Evolutionary conservation across 2,329 filamentous ascomycete species (phyloP).

Genomic region (Stagonosporopsis tanaceti): DNA sequence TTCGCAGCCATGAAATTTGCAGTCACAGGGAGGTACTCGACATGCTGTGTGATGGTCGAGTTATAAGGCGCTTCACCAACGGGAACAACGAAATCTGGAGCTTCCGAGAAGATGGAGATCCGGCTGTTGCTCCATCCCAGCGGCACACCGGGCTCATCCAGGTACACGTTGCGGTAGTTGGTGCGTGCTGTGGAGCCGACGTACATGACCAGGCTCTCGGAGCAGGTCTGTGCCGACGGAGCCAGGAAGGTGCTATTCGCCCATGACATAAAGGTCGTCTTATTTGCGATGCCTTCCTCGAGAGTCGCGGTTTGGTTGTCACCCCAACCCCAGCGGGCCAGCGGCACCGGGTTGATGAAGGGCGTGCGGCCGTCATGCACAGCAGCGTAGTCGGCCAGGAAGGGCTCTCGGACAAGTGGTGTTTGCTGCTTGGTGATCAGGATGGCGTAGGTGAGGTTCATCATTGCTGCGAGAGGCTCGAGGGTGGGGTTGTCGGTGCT

Average conservation of each 20-base stretch:
- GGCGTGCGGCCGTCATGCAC: slow-evolving; percentile 56
- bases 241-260: slow-evolving; percentile 58
- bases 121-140: slow-evolving; percentile 59
- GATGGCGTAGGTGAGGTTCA: slow-evolving; percentile 57
- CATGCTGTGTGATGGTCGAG: slow-evolving; percentile 58
- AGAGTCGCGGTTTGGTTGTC: slow-evolving; percentile 50
- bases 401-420: slow-evolving; percentile 56
- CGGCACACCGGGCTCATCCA: slow-evolving; percentile 54
- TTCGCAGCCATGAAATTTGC: slow-evolving; percentile 65
- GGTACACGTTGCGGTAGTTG: slow-evolving; percentile 58
- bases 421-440: slow-evolving; percentile 59
- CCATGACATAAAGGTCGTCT: slow-evolving; percentile 59
- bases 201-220: slow-evolving; percentile 60
- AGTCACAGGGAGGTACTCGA: slow-evolving; percentile 64
- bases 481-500: slow-evolving; percentile 43
- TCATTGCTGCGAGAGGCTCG: slow-evolving; percentile 45
- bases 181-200: slow-evolving; percentile 49
- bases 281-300: slow-evolving; percentile 58
- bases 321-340: slow-evolving; percentile 59
- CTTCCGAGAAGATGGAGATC: slow-evolving; percentile 58
- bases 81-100: slow-evolving; percentile 57
- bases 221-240: slow-evolving; percentile 56
- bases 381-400: slow-evolving; percentile 60
- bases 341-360: slow-evolving; percentile 60
- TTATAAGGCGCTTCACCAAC: slow-evolving; percentile 55